Evolutionary conservation across 805 yeast genomes (phyloP), one percentile per base, ranked within the genome.

Genomic region (Alloascoidea africana): DNA sequence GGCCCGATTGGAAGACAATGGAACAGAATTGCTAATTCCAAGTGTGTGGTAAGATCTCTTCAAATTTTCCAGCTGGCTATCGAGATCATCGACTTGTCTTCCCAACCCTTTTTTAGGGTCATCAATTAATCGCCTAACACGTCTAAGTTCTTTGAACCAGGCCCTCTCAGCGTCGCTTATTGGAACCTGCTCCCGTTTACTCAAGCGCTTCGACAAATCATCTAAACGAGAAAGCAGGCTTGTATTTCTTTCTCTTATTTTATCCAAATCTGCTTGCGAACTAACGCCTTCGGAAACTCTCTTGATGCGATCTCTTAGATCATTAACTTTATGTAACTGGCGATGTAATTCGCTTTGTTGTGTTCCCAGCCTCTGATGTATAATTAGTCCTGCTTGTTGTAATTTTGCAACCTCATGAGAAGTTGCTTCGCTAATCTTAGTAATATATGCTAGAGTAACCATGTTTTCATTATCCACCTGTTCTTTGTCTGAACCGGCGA

Each of bases 81-180:
- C 54, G 5, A 56, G 40, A 4, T 53, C 53, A 6, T 34, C 19
- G 6, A 47, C 41, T 32, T 39, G 44, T 4, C 18, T 36, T 36
- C 38, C 46, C 46, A 38, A 48, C 33, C 34, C 51, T 32, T 23
- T 41, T 36, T 41, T 47, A 30, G 55, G 51, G 8, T 49, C 43
- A 30, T 49, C 45, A 6, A 61, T 47, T 5, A 54, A 39, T 14
- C 36, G 35, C n/a, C 54, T 52, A 37, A 65, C 62, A 16, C 57
- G 47, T 27, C 51, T 44, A 5, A 70, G 51, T 44, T 67, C 73
- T 19, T 50, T 54, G 39, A 65, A 58, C 73, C 75, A 71, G 17
- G 44, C 50, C 38, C 53, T 51, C 46, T 71, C 77, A 6, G 58
- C 49, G 3, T 50, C 51, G 36, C 63, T 57, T 19, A 69, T 45